Evolutionary conservation across 2,329 filamentous ascomycete genomes (phyloP), one percentile per base, ranked within the genome.

Genomic region (Hypoxylon sp.): DNA sequence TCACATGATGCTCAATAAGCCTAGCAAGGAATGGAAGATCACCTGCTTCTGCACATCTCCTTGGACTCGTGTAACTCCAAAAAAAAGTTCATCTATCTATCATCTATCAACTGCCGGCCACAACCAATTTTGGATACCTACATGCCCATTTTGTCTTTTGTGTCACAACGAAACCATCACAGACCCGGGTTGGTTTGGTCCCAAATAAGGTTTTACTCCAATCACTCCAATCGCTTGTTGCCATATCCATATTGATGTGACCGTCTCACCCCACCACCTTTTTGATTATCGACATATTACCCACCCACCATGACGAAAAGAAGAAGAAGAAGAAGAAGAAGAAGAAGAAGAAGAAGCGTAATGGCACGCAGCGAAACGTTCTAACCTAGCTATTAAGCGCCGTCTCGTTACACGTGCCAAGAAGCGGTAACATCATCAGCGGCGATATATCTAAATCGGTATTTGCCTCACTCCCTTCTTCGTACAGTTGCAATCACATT

Each of bases 271-370:
- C 46, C 29, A 37, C 35, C 35, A 31, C 47, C 42, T 57, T 63
- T 57, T 50, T 47, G 29, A 52, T 59, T 59, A 53, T 37, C 61
- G 39, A 64, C 29, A 13, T 13, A 59, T 53, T 59, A 64, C 39
- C 53, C 47, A 47, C 50, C 51, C 46, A 58, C 46, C 33, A 50
- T 29, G 55, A 9, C 22, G 5, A 35, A 5, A 48, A 48, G 22
- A 19, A 3, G 29, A 2, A 22, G 19, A 22, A 22, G 19, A 2
- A 22, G 19, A 22, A 22, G 19, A n/a, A n/a, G n/a, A 48, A 48
- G 22, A 19, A 3, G 29, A 48, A 48, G 22, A 19, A 3, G 29
- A 2, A 22, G 19, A 22, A 22, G 19, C 35, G 44, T 57, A 51
- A 14, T 14, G 58, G 14, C 47, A 19, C 44, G 26, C 10, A 48